Evolutionary conservation across 179 eudicot genomes (phyloP).

Genomic region (Heliamphora pulchella): DNA sequence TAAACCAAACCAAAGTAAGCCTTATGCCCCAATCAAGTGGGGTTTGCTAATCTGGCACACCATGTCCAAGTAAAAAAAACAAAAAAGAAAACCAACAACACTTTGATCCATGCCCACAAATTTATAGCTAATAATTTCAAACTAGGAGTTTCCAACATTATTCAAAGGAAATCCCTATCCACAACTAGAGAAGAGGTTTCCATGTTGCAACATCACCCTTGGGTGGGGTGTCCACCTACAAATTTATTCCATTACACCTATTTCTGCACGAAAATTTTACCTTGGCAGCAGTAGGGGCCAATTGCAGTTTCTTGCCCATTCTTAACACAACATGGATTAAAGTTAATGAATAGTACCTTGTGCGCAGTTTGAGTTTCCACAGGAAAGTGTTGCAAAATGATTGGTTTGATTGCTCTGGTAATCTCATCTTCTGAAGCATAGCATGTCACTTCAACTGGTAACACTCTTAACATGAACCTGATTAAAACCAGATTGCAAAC

Average conservation of each 20-base stretch:
- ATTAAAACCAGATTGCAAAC: conserved; percentile 13
- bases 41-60: neutral
- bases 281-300: neutral
- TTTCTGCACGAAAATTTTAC: neutral
- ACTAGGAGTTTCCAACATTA: neutral
- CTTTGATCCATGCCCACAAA: neutral
- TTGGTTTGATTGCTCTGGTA: conserved; percentile 70
- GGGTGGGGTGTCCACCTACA: neutral
- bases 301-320: neutral
- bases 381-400: conserved; percentile 59
- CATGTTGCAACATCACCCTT: neutral
- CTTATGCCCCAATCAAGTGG: too few relatives aligned
- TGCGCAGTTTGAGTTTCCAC: conserved; percentile 44
- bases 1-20: too few relatives aligned
- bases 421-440: conserved; percentile 95
- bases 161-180: neutral
- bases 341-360: conserved; percentile 43
- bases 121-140: neutral
- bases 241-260: neutral
- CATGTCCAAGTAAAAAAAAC: neutral
- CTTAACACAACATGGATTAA: neutral
- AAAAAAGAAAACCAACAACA: neutral
- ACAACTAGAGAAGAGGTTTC: conserved; percentile 1
- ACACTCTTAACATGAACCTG: conserved; percentile 79
- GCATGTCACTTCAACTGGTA: conserved; percentile 82